Conservation (phyloP, 306 rosid genomes). For the barrel medic (Medicago truncatula) region MtrunA17r5.0-ANR NC_053042.1:36764001-36764500, state of each 20-base stretch:
- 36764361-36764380: conserved; percentile 83
- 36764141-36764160: conserved; percentile 43
- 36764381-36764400: conserved; percentile 95
- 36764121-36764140: conserved; percentile 97
- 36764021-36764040: conserved; percentile 42
- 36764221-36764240: conserved; percentile 86
- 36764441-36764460: conserved; percentile 26
- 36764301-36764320: conserved; percentile 88
- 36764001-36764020: conserved; percentile 69
- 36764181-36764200: conserved; percentile 37
- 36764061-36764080: conserved; percentile 33
- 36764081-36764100: conserved; percentile 76
- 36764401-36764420: conserved; percentile 86
- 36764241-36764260: conserved; percentile 93
- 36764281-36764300: conserved; percentile 71
- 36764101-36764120: conserved; percentile 95
- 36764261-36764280: conserved; percentile 94
- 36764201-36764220: conserved; percentile 58
- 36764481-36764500: conserved; percentile 31
- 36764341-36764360: conserved; percentile 76
- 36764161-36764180: conserved; percentile 40
- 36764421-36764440: conserved; percentile 18
- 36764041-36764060: conserved; percentile 37
- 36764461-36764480: conserved; percentile 22
- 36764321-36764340: conserved; percentile 69